Percentiles rank a stretch among this genome's conserved stretches.
Evolutionary conservation across 306 rosid species (phyloP).

Genomic region (Acmispon strigosus): DNA sequence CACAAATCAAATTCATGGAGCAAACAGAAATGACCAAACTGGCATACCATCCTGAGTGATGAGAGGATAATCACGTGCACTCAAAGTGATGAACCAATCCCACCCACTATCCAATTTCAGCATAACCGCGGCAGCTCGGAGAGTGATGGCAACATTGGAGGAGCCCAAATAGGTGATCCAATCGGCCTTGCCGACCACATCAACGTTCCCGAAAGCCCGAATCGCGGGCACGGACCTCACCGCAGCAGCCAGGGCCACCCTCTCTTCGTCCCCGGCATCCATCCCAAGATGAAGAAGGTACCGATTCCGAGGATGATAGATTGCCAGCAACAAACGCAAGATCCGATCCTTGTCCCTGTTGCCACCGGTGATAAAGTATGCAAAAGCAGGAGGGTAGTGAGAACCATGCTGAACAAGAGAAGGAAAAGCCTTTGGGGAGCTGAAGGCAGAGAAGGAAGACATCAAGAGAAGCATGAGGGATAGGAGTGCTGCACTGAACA

Average conservation of each 20-base stretch:
- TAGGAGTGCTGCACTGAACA: slow-evolving; percentile 58
- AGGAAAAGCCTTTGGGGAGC: slow-evolving; percentile 56
- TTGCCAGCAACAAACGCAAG: slow-evolving; percentile 75
- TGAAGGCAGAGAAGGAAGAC: slow-evolving; percentile 70
- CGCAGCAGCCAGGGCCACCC: slow-evolving; percentile 30
- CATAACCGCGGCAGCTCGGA: slow-evolving; percentile 84
- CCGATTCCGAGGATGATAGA: slow-evolving; percentile 84
- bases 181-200: slow-evolving; percentile 81
- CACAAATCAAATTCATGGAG: slow-evolving; percentile 7
- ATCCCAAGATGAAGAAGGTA: slow-evolving; percentile 66
- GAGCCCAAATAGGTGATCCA: slow-evolving; percentile 76
- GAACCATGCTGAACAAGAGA: slow-evolving; percentile 61
- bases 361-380: slow-evolving; percentile 75
- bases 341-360: slow-evolving; percentile 66
- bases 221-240: slow-evolving; percentile 60
- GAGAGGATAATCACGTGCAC: slow-evolving; percentile 82
- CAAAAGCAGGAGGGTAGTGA: slow-evolving; percentile 79
- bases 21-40: slow-evolving; percentile 20
- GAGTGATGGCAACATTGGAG: slow-evolving; percentile 55
- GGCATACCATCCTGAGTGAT: slow-evolving; percentile 91
- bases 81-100: slow-evolving; percentile 89
- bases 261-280: slow-evolving; percentile 71
- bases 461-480: slow-evolving; percentile 51
- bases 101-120: slow-evolving; percentile 71
- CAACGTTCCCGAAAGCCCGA: slow-evolving; percentile 79